Evolutionary conservation across 140 eudicot species (phyloP), one percentile per base, ranked within the genome.

Genomic region (Erigeron philadelphicus): DNA sequence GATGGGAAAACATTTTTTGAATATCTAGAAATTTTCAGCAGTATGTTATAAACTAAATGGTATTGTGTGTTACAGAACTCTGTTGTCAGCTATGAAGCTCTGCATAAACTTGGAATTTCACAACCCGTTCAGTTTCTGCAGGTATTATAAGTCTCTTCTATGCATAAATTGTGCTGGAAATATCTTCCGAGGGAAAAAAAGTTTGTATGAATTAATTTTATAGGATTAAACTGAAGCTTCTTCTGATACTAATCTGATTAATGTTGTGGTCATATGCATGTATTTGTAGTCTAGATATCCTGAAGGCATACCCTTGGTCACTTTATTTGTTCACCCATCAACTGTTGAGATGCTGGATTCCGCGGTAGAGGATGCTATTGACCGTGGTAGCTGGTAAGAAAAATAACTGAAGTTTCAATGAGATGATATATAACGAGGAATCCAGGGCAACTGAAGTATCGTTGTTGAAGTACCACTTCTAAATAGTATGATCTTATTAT

Each of bases 301-400:
- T 66, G 95, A 85, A 55, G 99, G 99, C 72, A 85, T 89, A 72
- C 82, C 99, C 47, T 82, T 94, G 78, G 89, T 69, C 55, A 83
- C 79, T 71, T 60, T 82, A 64, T 94, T 94, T 74, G 90, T 82
- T 75, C 99, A 89, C 70, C 86, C 95, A n/a, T 94, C 97, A 8
- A 83, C 88, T 73, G 77, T 87, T 80, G 99, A 94, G 71, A 87
- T 94, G 95, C 70, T 94, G 81, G 95, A 94, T 87, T 87, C 99
- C 67, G 81, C 99, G 1, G 84, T 80, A n/a, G 99, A 94, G 78
- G 99, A 94, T 81, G 95, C 90, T 67, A 79, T 94, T 53, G 99
- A 89, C 75, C 88, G 86, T 70, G 80, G 81, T 76, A 87, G 99
- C 86, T 94, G 99, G 99, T 94, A 75, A 83, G 83, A 52, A 12